Conservation (phyloP, 306 rosid genomes). For the Pyrus pyrifolia region DNA sequence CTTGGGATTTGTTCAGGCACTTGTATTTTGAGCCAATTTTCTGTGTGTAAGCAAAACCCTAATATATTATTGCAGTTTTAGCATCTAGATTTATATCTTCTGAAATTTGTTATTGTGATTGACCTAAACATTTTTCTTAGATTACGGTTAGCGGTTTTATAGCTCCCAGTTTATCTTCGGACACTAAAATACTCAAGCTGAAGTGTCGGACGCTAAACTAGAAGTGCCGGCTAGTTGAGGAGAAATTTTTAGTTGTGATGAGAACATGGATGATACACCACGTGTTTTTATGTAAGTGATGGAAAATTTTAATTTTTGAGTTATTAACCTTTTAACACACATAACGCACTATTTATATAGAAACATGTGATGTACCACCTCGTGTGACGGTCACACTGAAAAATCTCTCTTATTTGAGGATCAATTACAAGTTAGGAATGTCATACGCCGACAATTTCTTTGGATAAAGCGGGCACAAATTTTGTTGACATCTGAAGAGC, state of each 20-base stretch:
- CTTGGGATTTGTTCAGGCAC: not conserved
- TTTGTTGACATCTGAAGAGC: not conserved
- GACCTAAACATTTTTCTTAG: not conserved
- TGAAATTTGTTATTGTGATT: not conserved
- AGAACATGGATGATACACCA: too few relatives aligned
- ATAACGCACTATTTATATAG: too few relatives aligned
- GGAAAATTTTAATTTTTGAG: too few relatives aligned
- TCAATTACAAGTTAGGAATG: not conserved
- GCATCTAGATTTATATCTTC: not conserved
- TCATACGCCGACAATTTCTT: not conserved
- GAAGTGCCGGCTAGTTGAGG: too few relatives aligned
- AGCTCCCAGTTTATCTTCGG: too few relatives aligned
- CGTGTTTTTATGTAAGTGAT: too few relatives aligned
- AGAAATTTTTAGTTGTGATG: too few relatives aligned
- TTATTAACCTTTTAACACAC: too few relatives aligned
- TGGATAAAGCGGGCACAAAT: not conserved
- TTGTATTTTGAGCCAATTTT: not conserved
- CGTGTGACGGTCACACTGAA: too few relatives aligned
- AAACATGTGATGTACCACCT: too few relatives aligned
- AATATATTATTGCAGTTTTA: not conserved
- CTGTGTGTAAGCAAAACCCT: not conserved
- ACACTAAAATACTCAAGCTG: not conserved
- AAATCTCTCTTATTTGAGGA: too few relatives aligned
- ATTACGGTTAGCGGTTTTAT: too few relatives aligned
- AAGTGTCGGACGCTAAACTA: not conserved